These are phyloP conservation scores for Entomophthora muscae DNA, from an alignment of 371 early-diverging fungal genomes.

Conservation along the genomic window DNA sequence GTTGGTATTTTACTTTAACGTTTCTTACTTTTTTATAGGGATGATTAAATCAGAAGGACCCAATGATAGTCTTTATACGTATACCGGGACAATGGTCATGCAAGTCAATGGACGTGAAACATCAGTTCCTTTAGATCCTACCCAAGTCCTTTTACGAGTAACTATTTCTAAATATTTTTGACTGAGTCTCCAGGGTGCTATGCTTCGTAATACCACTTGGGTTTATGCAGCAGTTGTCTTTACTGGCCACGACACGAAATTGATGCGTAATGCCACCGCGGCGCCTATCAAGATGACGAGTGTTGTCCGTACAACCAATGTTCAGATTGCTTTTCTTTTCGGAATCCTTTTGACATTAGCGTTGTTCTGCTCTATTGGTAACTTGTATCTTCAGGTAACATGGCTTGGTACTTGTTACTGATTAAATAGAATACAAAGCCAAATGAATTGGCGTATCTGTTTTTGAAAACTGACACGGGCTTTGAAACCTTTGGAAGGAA, in stretches of 20 bases:
- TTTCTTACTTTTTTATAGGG: constrained; percentile 11
- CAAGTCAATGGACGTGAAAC: constrained; percentile 30
- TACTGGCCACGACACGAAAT: constrained; percentile 81
- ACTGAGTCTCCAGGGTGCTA: constrained; percentile 65
- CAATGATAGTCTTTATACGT: constrained; percentile 75
- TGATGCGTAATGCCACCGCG: constrained; percentile 68
- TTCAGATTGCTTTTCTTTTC: constrained; percentile 83
- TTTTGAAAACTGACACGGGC: constrained; percentile 12
- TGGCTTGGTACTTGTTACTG: not conserved
- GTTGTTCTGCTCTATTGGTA: constrained; percentile 65
- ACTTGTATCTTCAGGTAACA: constrained; percentile 23
- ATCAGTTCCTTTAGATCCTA: constrained; percentile 57
- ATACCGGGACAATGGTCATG: constrained; percentile 49
- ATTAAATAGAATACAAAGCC: constrained; percentile 18
- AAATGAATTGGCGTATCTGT: constrained; percentile 21
- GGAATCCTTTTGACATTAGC: constrained; percentile 65
- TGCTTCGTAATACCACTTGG: constrained; percentile 69
- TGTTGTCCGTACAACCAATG: constrained; percentile 78
- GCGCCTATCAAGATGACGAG: constrained; percentile 62
- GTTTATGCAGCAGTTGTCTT: constrained; percentile 68
- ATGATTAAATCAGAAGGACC: constrained; percentile 60
- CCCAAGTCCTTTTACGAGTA: constrained; percentile 54
- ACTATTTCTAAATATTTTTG: too few relatives aligned
- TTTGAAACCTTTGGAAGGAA: constrained; percentile 39
- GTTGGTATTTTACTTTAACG: constrained; percentile 11